A percentile compares a stretch with the other conserved stretches of the same genome.
phyloP scores from a whole-genome alignment of 2,329 filamentous ascomycete genomes.

The Neobulgaria alba region DNA sequence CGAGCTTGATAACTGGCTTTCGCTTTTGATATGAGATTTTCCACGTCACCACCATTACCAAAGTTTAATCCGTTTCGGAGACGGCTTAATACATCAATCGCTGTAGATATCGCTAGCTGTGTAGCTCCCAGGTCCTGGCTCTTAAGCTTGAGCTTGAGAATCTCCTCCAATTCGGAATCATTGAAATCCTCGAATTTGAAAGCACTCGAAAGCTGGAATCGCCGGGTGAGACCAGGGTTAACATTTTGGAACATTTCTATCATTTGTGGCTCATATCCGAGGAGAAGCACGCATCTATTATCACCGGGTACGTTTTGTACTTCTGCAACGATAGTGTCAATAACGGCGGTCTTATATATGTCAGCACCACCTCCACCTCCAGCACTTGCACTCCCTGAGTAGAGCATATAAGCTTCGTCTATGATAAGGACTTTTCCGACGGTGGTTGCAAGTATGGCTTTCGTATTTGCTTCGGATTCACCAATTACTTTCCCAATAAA shows the following conservation, averaged over 20 bases:
- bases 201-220: constrained; percentile 54
- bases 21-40: constrained; percentile 47
- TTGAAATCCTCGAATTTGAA: constrained; percentile 63
- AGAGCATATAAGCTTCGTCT: constrained; percentile 50
- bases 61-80: constrained; percentile 56
- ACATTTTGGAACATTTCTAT: constrained; percentile 39
- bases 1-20: constrained; percentile 40
- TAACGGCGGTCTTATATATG: constrained; percentile 50
- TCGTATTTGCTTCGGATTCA: constrained; percentile 61
- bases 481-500: constrained; percentile 59
- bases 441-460: constrained; percentile 56
- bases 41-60: constrained; percentile 65
- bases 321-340: constrained; percentile 66
- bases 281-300: constrained; percentile 60
- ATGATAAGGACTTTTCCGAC: constrained; percentile 44
- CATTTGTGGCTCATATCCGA: constrained; percentile 61
- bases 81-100: constrained; percentile 49
- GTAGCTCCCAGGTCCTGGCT: constrained; percentile 36
- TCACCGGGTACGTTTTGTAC: constrained; percentile 61
- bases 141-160: constrained; percentile 43
- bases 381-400: constrained; percentile 16
- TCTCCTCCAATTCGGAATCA: constrained; percentile 43
- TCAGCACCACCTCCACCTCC: constrained; percentile 39
- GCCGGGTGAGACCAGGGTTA: constrained; percentile 58
- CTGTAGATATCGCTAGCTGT: constrained; percentile 37